Base-by-base conservation (phyloP, 1,139 yeast species). In the Nakaseomyces glabratus region DNA sequence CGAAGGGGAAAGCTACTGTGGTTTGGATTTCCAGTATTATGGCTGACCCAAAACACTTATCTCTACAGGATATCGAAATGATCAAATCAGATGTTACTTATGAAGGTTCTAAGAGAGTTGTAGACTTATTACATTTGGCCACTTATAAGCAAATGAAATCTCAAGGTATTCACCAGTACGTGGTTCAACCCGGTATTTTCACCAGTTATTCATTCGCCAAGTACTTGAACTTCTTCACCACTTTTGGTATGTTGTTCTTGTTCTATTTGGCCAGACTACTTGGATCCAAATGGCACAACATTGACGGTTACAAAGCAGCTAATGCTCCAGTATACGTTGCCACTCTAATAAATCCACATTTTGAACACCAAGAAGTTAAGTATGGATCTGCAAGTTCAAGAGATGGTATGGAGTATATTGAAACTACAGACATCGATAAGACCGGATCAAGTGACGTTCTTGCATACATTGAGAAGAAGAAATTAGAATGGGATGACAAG, bases 171-270 rank as follows among this genome's bases (percentile, higher is more conserved):
- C 64, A 64, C 29, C 88, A 82, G 51, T 84, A 81, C 59, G 63
- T 90, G 30, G 76, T 82, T 6, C 96, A 90, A 44, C 99, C 99
- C 0, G 99, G 99, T 11, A 84, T 93, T 22, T 86, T 93, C 58
- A 78, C 81, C 19, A 81, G 94, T 40, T 79, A 79, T 43, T 80
- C 93, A 2, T 84, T 82, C 49, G 76, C 73, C 52, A 73, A 82
- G 41, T 81, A 71, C 45, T 68, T 93, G 55, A 85, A 85, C 53
- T 59, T 80, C 6, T 66, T 86, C 56, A 77, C 94, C 1, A 82
- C 76, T 53, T 75, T 81, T 44, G 93, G 94, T 7, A 90, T 90
- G 97, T 55, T 86, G 43, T 44, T 76, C 32, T 63, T 86, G 54
- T 90, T 93, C 55, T 86, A 85, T 55, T 30, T 86, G n/a, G 93